Evolutionary conservation across 1,284 basidiomycete genomes (phyloP), one percentile per base, ranked within the genome.

Genomic region (Vanrija humicola): DNA sequence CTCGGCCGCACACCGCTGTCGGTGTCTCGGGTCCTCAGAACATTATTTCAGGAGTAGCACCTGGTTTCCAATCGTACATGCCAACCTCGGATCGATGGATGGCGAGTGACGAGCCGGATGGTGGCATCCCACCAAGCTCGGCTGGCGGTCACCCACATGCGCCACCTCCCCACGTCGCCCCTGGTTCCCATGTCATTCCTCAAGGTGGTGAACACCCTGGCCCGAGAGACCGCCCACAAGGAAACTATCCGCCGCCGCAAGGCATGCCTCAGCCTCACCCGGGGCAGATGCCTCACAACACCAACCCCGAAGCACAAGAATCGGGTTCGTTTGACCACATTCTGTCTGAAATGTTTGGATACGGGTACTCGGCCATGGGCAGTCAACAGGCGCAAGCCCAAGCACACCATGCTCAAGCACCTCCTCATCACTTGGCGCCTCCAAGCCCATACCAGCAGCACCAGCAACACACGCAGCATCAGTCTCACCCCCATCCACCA

Each of bases 11-110:
- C 34, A 34, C 34, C 4, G 34, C 34, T 34, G 12, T 34, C 34
- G 34, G 34, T 14, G 34, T 34, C 34, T 12, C 34, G 12, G 34
- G 14, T 19, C 51, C 18, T 38, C 19, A 42, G 46, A 42, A 42
- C 19, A 42, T 21, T 6, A n/a, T 18, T 18, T 16, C n/a, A 18
- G n/a, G n/a, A 6, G 40, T 42, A 8, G n/a, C 23, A 4, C 12
- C 16, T 42, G 43, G 34, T 10, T 53, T 53, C 38, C 64, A 63
- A 38, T 59, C 59, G 14, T 70, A 70, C 49, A 68, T 70, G 66
- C 56, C 67, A 38, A 61, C 59, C 8, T 69, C 68, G 38, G 70
- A 70, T 54, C 40, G 70, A 23, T 72, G 70, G 70, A 68, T 72
- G 65, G 67, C 70, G 5, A 52, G 51, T 21, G 55, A 52, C 23